Conservation (phyloP, 352 stramenopile species). For the Lagenidium giganteum region DNA sequence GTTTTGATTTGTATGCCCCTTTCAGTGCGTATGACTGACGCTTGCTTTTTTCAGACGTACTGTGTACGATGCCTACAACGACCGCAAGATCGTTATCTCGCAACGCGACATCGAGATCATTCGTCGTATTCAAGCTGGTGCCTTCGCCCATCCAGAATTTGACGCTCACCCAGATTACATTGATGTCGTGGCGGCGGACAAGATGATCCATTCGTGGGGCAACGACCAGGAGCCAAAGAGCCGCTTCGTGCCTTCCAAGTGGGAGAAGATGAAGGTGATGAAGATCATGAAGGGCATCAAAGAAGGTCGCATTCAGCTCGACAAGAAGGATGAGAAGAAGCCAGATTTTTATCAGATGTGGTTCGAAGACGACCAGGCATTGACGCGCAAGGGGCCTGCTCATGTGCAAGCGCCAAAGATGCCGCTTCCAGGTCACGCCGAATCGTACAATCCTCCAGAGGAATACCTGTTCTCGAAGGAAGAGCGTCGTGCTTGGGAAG, state of each 20-base stretch:
- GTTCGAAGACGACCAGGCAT: constrained; percentile 83
- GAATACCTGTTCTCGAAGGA: constrained; percentile 97
- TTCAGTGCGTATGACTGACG: background rate
- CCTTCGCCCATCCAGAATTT: constrained; percentile 86
- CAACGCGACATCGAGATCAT: constrained; percentile 96
- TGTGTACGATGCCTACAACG: constrained; percentile 98
- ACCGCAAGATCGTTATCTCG: constrained; percentile 93
- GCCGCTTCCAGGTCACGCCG: constrained; percentile 93
- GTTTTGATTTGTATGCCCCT: background rate
- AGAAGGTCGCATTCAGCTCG: constrained; percentile 89
- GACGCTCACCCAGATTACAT: constrained; percentile 84
- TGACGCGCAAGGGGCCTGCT: constrained; percentile 87
- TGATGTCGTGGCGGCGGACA: constrained; percentile 80
- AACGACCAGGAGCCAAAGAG: constrained; percentile 86
- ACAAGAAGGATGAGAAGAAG: constrained; percentile 88
- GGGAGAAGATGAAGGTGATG: constrained; percentile 94
- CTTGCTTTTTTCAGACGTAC: constrained; percentile 58
- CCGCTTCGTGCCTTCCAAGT: constrained; percentile 93
- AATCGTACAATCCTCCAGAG: constrained; percentile 97
- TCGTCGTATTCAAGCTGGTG: constrained; percentile 90
- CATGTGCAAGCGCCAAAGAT: constrained; percentile 97
- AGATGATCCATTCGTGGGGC: constrained; percentile 73
- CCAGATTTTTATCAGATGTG: constrained; percentile 84
- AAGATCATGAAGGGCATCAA: constrained; percentile 94
- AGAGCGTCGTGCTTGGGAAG: constrained; percentile 92